A percentile compares a stretch with the other conserved stretches of the same genome.
These are phyloP conservation scores for Penicillium atrosanguineum DNA, from an alignment of 495 filamentous ascomycete species.

Conservation along the genomic window DNA sequence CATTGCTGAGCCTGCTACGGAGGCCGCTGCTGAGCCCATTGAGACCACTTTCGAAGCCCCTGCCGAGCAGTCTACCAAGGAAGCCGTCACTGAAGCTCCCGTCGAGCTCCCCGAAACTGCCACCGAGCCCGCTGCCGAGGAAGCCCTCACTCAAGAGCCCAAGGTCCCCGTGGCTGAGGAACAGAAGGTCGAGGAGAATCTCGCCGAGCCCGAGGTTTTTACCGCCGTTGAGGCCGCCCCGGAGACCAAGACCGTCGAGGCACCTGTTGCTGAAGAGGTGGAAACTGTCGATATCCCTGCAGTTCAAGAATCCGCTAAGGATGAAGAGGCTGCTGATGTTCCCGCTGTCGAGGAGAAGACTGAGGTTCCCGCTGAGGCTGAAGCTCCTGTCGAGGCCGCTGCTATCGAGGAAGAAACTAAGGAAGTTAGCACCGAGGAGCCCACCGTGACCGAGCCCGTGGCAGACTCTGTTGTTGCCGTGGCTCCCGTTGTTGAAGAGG, in stretches of 20 bases:
- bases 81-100: background rate
- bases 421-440: background rate
- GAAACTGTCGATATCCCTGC: background rate
- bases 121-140: background rate
- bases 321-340: background rate
- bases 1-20: background rate
- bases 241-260: slow-evolving; percentile 10
- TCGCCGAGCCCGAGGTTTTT: background rate
- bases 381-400: background rate
- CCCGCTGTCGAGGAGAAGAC: slow-evolving; percentile 2
- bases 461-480: background rate
- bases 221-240: background rate
- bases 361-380: background rate
- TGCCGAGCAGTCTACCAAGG: too few species aligned
- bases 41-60: too few species aligned
- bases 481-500: background rate
- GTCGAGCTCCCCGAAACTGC: background rate
- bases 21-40: background rate
- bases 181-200: background rate
- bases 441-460: background rate
- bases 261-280: slow-evolving; percentile 2
- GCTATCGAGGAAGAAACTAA: background rate
- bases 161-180: background rate
- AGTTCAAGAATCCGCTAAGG: background rate
- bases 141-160: background rate